Evolutionary conservation across 306 rosid genomes (phyloP).

Genomic region (Vachellia pachyceras): DNA sequence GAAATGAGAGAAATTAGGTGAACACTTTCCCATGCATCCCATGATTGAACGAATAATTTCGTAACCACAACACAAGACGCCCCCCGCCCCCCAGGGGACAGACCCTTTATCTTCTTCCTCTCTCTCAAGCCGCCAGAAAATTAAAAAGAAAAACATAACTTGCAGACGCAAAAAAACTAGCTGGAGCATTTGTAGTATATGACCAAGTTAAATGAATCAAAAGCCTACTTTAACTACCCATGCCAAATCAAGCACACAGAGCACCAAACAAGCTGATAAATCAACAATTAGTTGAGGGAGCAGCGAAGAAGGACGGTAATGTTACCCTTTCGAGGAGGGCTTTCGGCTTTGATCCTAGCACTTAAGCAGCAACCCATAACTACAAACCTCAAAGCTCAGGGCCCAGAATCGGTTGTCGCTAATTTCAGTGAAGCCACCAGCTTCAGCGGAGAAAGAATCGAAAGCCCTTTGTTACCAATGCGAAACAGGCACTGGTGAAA

Average conservation of each 20-base stretch:
- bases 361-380: slow-evolving; percentile 90
- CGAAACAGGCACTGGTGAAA: slow-evolving; percentile 24
- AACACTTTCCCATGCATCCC: neutral
- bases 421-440: slow-evolving; percentile 16
- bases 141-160: neutral
- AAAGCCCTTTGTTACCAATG: neutral
- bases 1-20: neutral
- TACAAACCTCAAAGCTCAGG: slow-evolving; percentile 19
- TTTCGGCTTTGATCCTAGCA: slow-evolving; percentile 89
- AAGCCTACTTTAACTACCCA: neutral
- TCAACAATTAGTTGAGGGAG: slow-evolving; percentile 31
- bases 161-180: neutral
- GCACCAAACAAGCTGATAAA: slow-evolving; percentile 19
- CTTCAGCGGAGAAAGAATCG: neutral
- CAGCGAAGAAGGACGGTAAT: slow-evolving; percentile 8
- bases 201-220: slow-evolving; percentile 21
- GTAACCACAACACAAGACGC: no score
- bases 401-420: slow-evolving; percentile 28
- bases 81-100: no score
- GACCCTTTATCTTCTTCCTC: neutral
- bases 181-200: neutral
- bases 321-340: slow-evolving; percentile 80
- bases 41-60: neutral
- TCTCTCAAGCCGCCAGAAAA: neutral
- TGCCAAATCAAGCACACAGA: slow-evolving; percentile 1